Base-by-base conservation (phyloP, 257 asterid genomes). In the Primulina eburnea region DNA sequence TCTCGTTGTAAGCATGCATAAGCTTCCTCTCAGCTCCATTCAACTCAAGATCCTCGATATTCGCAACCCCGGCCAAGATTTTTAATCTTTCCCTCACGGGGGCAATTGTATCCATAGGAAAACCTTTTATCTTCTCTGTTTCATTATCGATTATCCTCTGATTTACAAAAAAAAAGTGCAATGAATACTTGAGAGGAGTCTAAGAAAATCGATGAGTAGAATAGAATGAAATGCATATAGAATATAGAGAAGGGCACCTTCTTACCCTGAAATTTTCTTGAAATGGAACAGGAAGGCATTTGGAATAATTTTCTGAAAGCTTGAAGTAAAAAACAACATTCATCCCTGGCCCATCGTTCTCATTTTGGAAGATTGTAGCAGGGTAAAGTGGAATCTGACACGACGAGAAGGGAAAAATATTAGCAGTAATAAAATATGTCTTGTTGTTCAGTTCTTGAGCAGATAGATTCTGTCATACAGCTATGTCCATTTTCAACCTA, bases 1-100 rank as follows among this genome's bases (percentile, higher is more conserved):
- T 92, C 77, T 92, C 98, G 16, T 92, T 90, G 82, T 90, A 93
- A 75, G 96, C 89, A 68, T 85, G 87, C 89, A 93, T 81, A 58
- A 93, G 96, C 74, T 89, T 90, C 85, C 89, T 90, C 85, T 89
- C 99, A 1, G 99, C 83, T 0, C 85, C 73, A 64, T 78, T 84
- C 71, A 93, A 72, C 10, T 79, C 87, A 76, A 93, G 89, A 67
- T 88, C 96, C 62, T 93, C 99, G 11, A 81, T 21, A 65, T 93
- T 93, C 60, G 57, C 86, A 50, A 91, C 79, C 80, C 96, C 81
- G 64, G 88, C 95, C 84, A 93, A 76, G 62, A 93, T 87, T 50
- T 50, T 50, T 50, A 50, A 17, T 50, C 57, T 16, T 50, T 50
- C 57, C 57, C 57, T 50, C 2, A 83, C 80, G 30, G 96, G 82